Evolutionary conservation across 2,329 filamentous ascomycete species (phyloP), one percentile per base, ranked within the genome.

Genomic region (Trichoderma afroharzianum): DNA sequence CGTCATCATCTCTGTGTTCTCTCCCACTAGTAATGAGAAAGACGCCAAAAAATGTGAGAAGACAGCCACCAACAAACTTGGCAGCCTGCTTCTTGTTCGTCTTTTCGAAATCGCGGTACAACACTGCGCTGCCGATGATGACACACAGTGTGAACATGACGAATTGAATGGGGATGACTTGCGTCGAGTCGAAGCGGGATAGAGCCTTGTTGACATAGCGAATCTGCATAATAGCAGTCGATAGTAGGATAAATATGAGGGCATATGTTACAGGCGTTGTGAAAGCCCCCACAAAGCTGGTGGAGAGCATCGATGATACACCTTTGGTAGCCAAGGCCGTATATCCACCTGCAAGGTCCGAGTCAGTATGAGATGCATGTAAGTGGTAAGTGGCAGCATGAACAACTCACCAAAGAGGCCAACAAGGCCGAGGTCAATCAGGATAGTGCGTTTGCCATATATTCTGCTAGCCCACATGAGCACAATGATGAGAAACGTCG

Each of bases 261-360:
- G 90, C 88, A 79, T 98, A 99, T 24, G 94, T 97, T 73, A 99
- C 92, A 0, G 95, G 95, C 43, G 95, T 98, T 0, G 94, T 92
- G 74, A 99, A 93, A 18, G 93, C 93, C 76, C 92, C 90, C 87
- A 95, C 93, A 24, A 98, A 88, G 0, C 93, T 97, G 64, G 94
- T 95, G 0, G 96, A 98, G 24, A 99, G 87, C 83, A 99, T 91
- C 0, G 96, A 98, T 2, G 96, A 95, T 50, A 99, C 93, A 70
- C 96, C 96, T 81, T 99, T 99, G 33, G 96, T 99, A 1, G 95
- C 94, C 6, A 99, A 86, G 12, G 93, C 96, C n/a, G 96, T 99
- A 81, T 98, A 99, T 72, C 94, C 96, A 75, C 94, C 93, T 94
- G 63, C 18, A 26, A 28, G 8, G 24, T 6, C 14, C 47, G 4